Evolutionary conservation across 352 stramenopile species (phyloP).

Genomic region (Poterioochromonas sp.): DNA sequence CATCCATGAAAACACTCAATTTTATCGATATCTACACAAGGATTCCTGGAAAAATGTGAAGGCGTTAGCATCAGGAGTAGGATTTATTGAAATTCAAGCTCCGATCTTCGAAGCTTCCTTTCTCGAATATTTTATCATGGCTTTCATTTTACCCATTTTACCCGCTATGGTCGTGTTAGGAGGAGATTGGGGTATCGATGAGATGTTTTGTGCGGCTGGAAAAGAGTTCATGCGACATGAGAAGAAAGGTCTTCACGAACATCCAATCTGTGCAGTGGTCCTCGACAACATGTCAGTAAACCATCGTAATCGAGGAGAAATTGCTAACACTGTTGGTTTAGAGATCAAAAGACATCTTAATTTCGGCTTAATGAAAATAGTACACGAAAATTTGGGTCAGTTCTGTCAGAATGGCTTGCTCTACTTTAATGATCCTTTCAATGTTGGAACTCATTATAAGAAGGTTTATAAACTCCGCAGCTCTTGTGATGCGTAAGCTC

Average conservation of each 20-base stretch:
- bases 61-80: not conserved
- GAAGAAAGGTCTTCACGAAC: not conserved
- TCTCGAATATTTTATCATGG: slow-evolving; percentile 3
- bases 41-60: not conserved
- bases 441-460: too few relatives aligned
- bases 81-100: slow-evolving; percentile 17
- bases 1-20: slow-evolving; percentile 4
- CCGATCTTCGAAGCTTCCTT: not conserved
- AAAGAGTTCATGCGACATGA: not conserved
- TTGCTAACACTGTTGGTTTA: not conserved
- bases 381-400: not conserved
- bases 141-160: not conserved
- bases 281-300: not conserved
- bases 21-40: not conserved
- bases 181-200: slow-evolving; percentile 6
- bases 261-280: not conserved
- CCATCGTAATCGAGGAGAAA: not conserved
- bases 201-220: not conserved
- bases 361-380: not conserved
- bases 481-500: too few relatives aligned
- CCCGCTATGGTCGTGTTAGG: not conserved
- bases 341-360: not conserved
- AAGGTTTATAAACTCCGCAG: too few relatives aligned
- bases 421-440: not conserved
- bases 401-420: not conserved